Percentiles rank a stretch among this genome's conserved stretches.
These are phyloP conservation scores for Fagus crenata DNA, from an alignment of 306 rosid species.

Conservation along the genomic window DNA sequence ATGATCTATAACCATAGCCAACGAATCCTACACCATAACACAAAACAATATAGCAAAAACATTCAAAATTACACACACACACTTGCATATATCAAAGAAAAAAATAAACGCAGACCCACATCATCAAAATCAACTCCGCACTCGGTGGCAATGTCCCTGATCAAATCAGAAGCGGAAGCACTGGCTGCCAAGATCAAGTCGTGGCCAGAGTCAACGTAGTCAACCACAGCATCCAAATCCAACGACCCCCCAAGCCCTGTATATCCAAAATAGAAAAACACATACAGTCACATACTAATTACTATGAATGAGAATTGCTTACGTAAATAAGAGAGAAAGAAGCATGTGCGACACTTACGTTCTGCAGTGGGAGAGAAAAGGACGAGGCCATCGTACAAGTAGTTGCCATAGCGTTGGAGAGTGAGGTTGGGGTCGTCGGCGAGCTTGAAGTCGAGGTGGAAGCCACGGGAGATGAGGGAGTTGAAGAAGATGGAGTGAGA, in stretches of 20 bases:
- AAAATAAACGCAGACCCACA: slow-evolving; percentile 60
- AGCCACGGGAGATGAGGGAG: slow-evolving; percentile 80
- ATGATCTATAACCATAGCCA: slow-evolving; percentile 82
- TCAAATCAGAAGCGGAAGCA: slow-evolving; percentile 76
- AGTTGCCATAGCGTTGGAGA: slow-evolving; percentile 83
- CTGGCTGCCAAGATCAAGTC: slow-evolving; percentile 81
- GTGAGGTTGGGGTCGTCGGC: slow-evolving; percentile 82
- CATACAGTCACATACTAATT: too few species aligned
- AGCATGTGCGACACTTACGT: slow-evolving; percentile 44
- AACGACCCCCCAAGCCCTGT: slow-evolving; percentile 91
- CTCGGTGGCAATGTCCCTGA: slow-evolving; percentile 75
- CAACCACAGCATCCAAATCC: slow-evolving; percentile 74
- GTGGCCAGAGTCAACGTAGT: slow-evolving; percentile 95
- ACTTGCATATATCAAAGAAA: too few species aligned
- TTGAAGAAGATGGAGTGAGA: slow-evolving; percentile 84
- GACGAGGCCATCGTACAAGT: slow-evolving; percentile 73
- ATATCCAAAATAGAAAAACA: background rate
- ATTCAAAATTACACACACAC: too few species aligned
- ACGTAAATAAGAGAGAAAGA: background rate
- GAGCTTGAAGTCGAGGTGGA: slow-evolving; percentile 89
- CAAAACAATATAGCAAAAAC: too few species aligned
- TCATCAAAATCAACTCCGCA: slow-evolving; percentile 97
- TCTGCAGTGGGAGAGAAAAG: slow-evolving; percentile 78
- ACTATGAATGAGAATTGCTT: too few species aligned
- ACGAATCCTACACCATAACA: slow-evolving; percentile 47